phyloP scores from a whole-genome alignment of 345 rosid genomes.

The Eucalyptus virginea region DNA sequence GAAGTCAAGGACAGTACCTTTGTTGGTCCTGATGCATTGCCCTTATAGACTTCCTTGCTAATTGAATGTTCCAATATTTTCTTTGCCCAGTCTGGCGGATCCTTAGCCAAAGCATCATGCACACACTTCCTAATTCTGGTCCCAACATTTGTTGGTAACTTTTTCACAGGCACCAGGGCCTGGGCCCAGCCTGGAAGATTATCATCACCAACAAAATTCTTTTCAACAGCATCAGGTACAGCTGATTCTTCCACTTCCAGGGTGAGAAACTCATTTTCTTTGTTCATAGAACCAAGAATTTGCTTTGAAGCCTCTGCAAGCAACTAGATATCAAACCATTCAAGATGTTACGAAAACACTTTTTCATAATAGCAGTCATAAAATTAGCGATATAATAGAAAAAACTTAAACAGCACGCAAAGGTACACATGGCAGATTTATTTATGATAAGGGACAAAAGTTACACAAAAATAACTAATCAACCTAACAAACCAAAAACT shows the following conservation, averaged over 20 bases:
- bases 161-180: slow-evolving; percentile 79
- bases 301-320: slow-evolving; percentile 92
- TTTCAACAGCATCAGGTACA: slow-evolving; percentile 35
- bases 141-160: slow-evolving; percentile 97
- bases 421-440: neutral
- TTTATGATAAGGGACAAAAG: neutral
- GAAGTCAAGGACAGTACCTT: slow-evolving; percentile 40
- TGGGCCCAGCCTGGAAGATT: slow-evolving; percentile 81
- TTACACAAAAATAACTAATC: neutral
- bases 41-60: slow-evolving; percentile 94
- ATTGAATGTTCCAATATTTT: slow-evolving; percentile 77
- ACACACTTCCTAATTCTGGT: slow-evolving; percentile 95
- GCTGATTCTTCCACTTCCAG: slow-evolving; percentile 62
- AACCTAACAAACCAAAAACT: neutral
- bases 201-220: slow-evolving; percentile 30
- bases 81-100: slow-evolving; percentile 96
- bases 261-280: slow-evolving; percentile 41
- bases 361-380: neutral
- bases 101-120: slow-evolving; percentile 61
- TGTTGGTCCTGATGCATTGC: slow-evolving; percentile 99
- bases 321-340: slow-evolving; percentile 47
- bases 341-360: neutral
- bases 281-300: slow-evolving; percentile 50
- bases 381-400: neutral
- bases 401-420: neutral